Evolutionary conservation across 192 early-diverging fungal species (phyloP).

Genomic region (Entomortierella lignicola): DNA sequence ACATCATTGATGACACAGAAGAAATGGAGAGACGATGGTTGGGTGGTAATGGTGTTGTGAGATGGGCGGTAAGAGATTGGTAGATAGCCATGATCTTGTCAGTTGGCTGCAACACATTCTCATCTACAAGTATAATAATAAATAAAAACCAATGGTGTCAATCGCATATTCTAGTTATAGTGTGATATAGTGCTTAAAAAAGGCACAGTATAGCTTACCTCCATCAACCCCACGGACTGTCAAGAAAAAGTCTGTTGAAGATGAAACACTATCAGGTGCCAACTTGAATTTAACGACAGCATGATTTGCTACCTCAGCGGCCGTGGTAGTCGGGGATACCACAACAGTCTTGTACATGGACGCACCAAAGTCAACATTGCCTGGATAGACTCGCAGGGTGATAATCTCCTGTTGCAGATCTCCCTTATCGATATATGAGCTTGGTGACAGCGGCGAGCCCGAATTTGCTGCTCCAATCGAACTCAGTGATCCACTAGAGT

Average conservation of each 20-base stretch:
- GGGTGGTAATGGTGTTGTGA: slow-evolving; percentile 63
- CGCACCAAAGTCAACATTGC: slow-evolving; percentile 66
- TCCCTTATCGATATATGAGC: slow-evolving; percentile 17
- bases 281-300: slow-evolving; percentile 66
- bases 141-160: neutral
- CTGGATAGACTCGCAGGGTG: slow-evolving; percentile 65
- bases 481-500: slow-evolving; percentile 31
- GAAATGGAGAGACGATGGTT: slow-evolving; percentile 56
- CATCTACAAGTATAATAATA: slow-evolving; percentile 44
- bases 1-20: slow-evolving; percentile 56
- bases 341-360: slow-evolving; percentile 66
- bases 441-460: slow-evolving; percentile 19
- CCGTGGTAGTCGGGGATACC: slow-evolving; percentile 55
- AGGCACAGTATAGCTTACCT: no score
- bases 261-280: slow-evolving; percentile 55
- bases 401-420: slow-evolving; percentile 52
- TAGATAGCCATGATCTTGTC: slow-evolving; percentile 68
- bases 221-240: slow-evolving; percentile 64
- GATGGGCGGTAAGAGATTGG: slow-evolving; percentile 60
- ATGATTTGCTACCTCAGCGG: slow-evolving; percentile 60
- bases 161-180: no score
- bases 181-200: no score
- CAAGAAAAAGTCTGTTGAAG: slow-evolving; percentile 60
- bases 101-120: slow-evolving; percentile 57
- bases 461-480: neutral